Conservation (phyloP, 2,329 filamentous ascomycete genomes). For the Colletotrichum lupini region DNA sequence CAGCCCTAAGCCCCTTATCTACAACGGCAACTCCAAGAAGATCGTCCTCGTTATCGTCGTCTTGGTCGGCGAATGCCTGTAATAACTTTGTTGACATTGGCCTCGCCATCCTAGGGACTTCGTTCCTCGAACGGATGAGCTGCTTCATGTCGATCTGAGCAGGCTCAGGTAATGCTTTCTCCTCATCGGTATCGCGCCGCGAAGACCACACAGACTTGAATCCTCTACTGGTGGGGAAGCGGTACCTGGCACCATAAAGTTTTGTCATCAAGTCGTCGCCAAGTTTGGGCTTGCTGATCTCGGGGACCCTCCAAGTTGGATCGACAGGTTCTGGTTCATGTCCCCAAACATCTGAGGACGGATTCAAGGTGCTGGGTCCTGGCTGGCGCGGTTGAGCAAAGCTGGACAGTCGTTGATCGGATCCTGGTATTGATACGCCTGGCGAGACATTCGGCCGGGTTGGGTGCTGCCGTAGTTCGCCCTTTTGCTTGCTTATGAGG, state of each 20-base stretch:
- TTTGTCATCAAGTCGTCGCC: slow-evolving; percentile 31
- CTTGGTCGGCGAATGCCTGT: slow-evolving; percentile 22
- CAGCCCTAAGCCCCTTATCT: neutral
- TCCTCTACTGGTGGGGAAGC: slow-evolving; percentile 21
- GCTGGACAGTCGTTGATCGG: slow-evolving; percentile 36
- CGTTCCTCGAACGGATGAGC: slow-evolving; percentile 14
- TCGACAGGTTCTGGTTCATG: slow-evolving; percentile 42
- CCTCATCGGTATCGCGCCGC: slow-evolving; percentile 20
- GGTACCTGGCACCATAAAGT: slow-evolving; percentile 18
- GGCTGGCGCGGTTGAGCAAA: slow-evolving; percentile 37
- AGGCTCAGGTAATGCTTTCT: neutral
- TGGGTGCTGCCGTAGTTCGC: neutral
- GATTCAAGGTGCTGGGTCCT: slow-evolving; percentile 34
- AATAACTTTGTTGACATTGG: slow-evolving; percentile 22
- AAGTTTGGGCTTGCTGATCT: slow-evolving; percentile 42
- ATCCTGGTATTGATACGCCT: neutral
- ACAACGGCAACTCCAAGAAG: slow-evolving; percentile 38
- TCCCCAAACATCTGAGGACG: slow-evolving; percentile 26
- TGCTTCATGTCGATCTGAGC: slow-evolving; percentile 14
- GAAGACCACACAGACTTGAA: slow-evolving; percentile 35
- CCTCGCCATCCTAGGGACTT: slow-evolving; percentile 16
- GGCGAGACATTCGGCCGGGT: slow-evolving; percentile 11
- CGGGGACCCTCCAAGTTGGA: slow-evolving; percentile 52
- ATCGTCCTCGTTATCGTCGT: slow-evolving; percentile 45
- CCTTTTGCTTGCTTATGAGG: slow-evolving; percentile 33